phyloP scores from a whole-genome alignment of 495 filamentous ascomycete genomes.

The Cenococcum geophilum region DNA sequence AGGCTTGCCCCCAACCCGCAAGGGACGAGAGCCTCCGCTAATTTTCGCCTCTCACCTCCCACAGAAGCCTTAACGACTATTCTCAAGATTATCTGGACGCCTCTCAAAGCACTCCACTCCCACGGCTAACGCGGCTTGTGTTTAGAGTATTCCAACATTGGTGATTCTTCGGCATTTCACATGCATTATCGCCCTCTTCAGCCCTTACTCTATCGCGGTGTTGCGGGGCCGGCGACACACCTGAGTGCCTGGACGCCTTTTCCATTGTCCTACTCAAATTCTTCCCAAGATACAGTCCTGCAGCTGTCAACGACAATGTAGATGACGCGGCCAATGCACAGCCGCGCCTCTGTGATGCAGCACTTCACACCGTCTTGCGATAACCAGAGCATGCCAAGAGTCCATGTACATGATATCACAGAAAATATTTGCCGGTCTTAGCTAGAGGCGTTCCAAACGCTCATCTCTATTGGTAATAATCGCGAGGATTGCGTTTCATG shows the following conservation, averaged over 20 bases:
- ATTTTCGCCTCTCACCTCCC: background rate
- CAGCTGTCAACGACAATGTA: background rate
- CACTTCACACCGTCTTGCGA: background rate
- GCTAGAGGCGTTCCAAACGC: too few species aligned
- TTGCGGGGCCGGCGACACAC: conserved; percentile 2
- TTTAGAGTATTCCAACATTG: background rate
- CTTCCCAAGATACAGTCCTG: background rate
- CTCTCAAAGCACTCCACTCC: too few species aligned
- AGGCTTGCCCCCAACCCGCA: too few species aligned
- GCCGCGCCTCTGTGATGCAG: conserved; percentile 1
- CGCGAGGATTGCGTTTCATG: too few species aligned
- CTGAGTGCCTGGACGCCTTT: background rate
- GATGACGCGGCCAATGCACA: conserved; percentile 5
- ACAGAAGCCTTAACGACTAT: background rate
- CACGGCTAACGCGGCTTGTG: background rate
- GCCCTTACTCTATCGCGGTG: background rate
- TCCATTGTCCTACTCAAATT: background rate
- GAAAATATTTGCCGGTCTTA: too few species aligned
- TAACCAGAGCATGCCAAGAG: too few species aligned
- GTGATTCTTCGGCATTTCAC: too few species aligned
- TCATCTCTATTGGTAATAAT: too few species aligned
- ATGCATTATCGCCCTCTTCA: too few species aligned
- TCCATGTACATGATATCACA: too few species aligned
- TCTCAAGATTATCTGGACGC: too few species aligned
- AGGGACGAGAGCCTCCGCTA: background rate